Conservation (phyloP, 2,329 filamentous ascomycete genomes). For the Fusarium temperatum region DNA sequence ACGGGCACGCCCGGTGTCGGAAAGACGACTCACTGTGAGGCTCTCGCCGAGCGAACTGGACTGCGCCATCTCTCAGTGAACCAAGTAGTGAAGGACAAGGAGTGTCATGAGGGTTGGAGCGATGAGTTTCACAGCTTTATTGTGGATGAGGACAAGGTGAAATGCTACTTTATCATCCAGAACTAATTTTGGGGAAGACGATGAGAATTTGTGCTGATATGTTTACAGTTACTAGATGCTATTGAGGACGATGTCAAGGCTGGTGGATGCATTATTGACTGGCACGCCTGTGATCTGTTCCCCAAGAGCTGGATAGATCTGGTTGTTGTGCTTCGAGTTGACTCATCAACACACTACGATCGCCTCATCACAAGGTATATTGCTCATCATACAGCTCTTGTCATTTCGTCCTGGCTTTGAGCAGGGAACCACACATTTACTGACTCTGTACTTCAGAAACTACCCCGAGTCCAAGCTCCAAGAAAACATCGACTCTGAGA, state of each 20-base stretch:
- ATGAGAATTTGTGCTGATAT: slow-evolving; percentile 6
- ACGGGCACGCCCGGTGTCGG: slow-evolving; percentile 96
- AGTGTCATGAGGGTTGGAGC: slow-evolving; percentile 88
- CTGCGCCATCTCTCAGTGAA: slow-evolving; percentile 89
- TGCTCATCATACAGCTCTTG: not conserved
- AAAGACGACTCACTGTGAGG: slow-evolving; percentile 92
- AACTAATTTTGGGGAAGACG: not conserved
- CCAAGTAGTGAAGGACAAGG: slow-evolving; percentile 87
- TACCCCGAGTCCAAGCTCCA: slow-evolving; percentile 90
- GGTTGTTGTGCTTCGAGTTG: slow-evolving; percentile 87
- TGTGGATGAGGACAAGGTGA: slow-evolving; percentile 94
- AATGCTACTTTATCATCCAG: slow-evolving; percentile 8
- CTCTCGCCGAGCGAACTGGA: slow-evolving; percentile 77
- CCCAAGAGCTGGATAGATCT: slow-evolving; percentile 94
- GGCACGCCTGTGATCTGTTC: slow-evolving; percentile 97
- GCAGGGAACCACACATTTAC: not conserved
- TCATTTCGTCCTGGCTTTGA: not conserved
- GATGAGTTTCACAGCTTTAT: slow-evolving; percentile 88
- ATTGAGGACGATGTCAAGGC: slow-evolving; percentile 82
- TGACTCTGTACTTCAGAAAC: slow-evolving; percentile 59
- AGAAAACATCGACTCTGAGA: slow-evolving; percentile 96
- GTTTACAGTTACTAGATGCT: slow-evolving; percentile 77
- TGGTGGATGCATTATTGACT: slow-evolving; percentile 92
- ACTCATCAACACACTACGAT: slow-evolving; percentile 85
- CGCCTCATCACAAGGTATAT: slow-evolving; percentile 75